Base-by-base conservation (phyloP, 2,329 filamentous ascomycete genomes). In the Xylaria polymorpha region DNA sequence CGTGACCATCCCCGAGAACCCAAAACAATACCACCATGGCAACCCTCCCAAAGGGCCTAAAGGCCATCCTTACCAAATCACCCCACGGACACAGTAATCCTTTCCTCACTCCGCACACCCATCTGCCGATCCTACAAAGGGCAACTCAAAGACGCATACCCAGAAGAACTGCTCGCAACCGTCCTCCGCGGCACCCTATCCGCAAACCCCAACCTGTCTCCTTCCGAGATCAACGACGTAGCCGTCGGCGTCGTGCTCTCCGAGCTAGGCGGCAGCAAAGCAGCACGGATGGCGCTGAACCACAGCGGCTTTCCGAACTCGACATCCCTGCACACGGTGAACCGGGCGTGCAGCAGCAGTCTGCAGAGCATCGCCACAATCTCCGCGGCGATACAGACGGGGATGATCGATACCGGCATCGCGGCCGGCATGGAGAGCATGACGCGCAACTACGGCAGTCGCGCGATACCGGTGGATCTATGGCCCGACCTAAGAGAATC, bases 361-460 rank as follows among this genome's bases (percentile, higher is more conserved):
- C 85, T 98, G 59, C 91, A 93, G 74, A 90, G 92, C 32, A 91
- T 98, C 60, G 91, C 93, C 1, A 83, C 85, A 15, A 85, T 97
- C 3, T 92, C 92, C 5, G 89, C 91, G 66, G 86, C 91, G 71
- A 96, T 98, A 74, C 87, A 89, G n/a, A 85, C 87, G 0, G 94
- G 92, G 1, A 87, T 88, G 74, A 91, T 95, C 61, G 87, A 90
- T 70, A 85, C 86, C 0, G 94, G 93, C 68, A 89, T 98, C 70
- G 94, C 90, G 10, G 94, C 92, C 1, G 94, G 94, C 37, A 97
- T 97, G 92, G 94, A 98, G 86, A 95, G 92, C 82, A 98, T 98
- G 94, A 97, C 93, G 72, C 84, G 91, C 73, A 97, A 97, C 82
- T 98, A 98, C 81, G 94, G 91, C 61, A 89, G 85, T 32, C 85